Evolutionary conservation across 768 basidiomycete genomes (phyloP), one percentile per base, ranked within the genome.

Genomic region (Mycena galopus): DNA sequence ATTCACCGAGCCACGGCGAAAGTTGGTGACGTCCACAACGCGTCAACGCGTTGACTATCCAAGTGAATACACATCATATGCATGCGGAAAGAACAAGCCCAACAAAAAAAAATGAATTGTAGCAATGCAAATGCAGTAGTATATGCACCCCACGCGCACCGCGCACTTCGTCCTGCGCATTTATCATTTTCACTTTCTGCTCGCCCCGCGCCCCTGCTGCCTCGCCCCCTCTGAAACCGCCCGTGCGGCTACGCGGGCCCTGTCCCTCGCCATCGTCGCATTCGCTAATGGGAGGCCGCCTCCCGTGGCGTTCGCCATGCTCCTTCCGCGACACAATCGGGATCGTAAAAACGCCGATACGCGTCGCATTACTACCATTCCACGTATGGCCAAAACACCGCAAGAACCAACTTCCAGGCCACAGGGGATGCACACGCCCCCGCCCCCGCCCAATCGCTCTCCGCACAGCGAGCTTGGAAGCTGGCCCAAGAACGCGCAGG

Each of bases 401-500:
- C 44, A 68, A 65, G 25, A 25, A 75, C 74, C 75, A 9, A 89
- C 90, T 4, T 88, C 69, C 25, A 10, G 88, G 1, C 89, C 92
- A 11, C 88, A 86, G 58, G 94, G 93, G 63, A 97, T 81, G 79
- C 89, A 91, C 73, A 99, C 88, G 17, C 96, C 97, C 66, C 96
- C 96, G 73, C 96, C 95, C 39, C 96, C 97, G 69, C 96, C 96
- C 74, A 79, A 99, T 97, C 3, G 97, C 97, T 53, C 91, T 89
- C 77, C 91, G 88, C n/a, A 97, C 97, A 42, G 90, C 84, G 2
- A 81, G 1, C 84, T 83, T 25, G 78, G 80, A 85, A 97, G 98
- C 82, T 98, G n/a, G n/a, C n/a, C 97, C 77, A 98, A 86, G 89
- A 99, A 98, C 0, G 96, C 97, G 78, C 97, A 98, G 0, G 94